Evolutionary conservation across 2,329 filamentous ascomycete species (phyloP), one percentile per base, ranked within the genome.

Genomic region (Paecilomyces fulvus): DNA sequence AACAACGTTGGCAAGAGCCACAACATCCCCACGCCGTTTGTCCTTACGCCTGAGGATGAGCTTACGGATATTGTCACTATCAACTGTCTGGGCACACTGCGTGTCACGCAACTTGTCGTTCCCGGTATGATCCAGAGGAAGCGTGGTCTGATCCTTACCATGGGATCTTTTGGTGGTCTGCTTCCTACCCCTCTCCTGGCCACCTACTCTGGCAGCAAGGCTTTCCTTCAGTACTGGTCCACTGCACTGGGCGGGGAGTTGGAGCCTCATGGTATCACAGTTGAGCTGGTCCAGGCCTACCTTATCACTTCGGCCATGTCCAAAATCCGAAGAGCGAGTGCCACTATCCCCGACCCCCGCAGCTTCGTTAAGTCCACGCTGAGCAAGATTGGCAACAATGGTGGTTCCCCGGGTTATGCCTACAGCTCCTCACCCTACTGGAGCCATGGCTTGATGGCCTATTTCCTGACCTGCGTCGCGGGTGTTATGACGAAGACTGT

Each of bases 1-100:
- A 99, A 99, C 82, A 99, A 99, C 67, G 94, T 99, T 55, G 94
- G 94, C 62, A 87, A 91, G 73, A 95, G 89, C 74, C 94, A 99
- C 79, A 87, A 81, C 73, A 96, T 97, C 55, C 94, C 94, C 1
- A 90, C 95, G 0, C 82, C 91, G 0, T 99, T 99, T 76, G 77
- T 88, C 52, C 82, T 90, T 66, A 97, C 92, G 0, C 75, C 85
- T 11, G 81, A 85, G 67, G 79, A 87, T 58, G 94, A 97, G 77
- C 83, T 99, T 69, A 82, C 87, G 67, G 85, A 89, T 69, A 99
- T 99, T 67, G 86, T 99, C 74, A 92, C 86, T 53, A 92, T 99
- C 81, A 99, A 99, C 78, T 96, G 92, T 76, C 78, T 88, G 60
- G 92, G 88, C 49, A 99, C 94, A 0, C 82, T 99, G 33, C 88